Conservation (phyloP, 208 protist genomes). For the Sergeia podlipaevii region DNA sequence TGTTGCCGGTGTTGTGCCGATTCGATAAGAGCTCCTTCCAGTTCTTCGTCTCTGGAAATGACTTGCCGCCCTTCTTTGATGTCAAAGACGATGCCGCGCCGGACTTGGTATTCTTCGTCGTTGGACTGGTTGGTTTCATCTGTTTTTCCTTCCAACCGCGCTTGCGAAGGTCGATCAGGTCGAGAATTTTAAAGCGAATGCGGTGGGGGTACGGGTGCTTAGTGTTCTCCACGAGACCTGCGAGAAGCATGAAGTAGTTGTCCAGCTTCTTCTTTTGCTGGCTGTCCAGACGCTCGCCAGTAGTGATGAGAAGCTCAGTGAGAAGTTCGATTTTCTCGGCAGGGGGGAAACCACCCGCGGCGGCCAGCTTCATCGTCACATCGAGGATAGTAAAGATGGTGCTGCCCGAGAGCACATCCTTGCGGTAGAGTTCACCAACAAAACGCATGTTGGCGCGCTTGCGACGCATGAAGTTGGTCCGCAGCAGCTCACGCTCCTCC, state of each 20-base stretch:
- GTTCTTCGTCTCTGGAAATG: constrained; percentile 3
- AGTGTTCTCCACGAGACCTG: constrained; percentile 33
- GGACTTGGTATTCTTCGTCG: not conserved
- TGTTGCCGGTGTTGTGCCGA: not conserved
- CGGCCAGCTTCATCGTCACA: constrained; percentile 41
- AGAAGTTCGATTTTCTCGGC: constrained; percentile 82
- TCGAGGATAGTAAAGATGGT: constrained; percentile 75
- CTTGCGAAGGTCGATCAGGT: constrained; percentile 81
- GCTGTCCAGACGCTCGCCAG: constrained; percentile 66
- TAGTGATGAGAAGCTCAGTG: constrained; percentile 62
- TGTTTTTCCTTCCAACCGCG: constrained; percentile 20
- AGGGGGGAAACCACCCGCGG: constrained; percentile 38
- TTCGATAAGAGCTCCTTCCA: not conserved
- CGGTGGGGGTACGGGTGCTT: constrained; percentile 64
- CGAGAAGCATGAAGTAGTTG: constrained; percentile 48
- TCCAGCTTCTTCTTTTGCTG: constrained; percentile 47
- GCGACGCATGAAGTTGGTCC: constrained; percentile 69
- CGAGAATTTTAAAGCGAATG: constrained; percentile 87
- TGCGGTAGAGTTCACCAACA: constrained; percentile 80
- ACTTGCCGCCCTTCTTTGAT: constrained; percentile 9
- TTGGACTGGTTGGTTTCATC: constrained; percentile 4
- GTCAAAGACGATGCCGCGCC: not conserved
- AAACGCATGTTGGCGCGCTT: constrained; percentile 89
- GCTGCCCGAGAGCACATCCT: constrained; percentile 55
- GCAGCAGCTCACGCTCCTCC: constrained; percentile 60